Evolutionary conservation across 176 grass and related monocot species (phyloP).

Genomic region (Lolium rigidum): DNA sequence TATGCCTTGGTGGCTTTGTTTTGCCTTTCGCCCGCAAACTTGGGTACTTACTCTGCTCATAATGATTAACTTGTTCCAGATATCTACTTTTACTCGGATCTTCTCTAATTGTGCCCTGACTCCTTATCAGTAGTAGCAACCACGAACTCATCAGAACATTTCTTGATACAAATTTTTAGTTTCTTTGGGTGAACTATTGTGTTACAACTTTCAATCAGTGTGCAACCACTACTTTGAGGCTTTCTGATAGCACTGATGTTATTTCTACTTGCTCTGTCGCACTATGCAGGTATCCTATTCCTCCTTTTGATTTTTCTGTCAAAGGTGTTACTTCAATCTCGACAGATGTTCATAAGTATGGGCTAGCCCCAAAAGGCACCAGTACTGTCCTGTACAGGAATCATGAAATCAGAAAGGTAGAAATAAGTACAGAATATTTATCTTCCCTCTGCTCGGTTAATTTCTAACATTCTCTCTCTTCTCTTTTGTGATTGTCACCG

Average conservation of each 20-base stretch:
- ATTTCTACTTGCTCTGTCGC: conserved; percentile 33
- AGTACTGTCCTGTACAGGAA: conserved; percentile 94
- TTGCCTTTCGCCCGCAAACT: conserved; percentile 94
- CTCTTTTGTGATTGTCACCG: conserved; percentile 42
- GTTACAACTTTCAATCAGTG: neutral
- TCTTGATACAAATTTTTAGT: neutral
- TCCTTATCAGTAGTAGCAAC: neutral
- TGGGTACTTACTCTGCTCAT: conserved; percentile 66
- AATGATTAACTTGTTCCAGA: neutral
- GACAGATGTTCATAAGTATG: conserved; percentile 97
- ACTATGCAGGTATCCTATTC: conserved; percentile 82
- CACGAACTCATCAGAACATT: conserved; percentile 5
- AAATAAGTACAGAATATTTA: conserved; percentile 12
- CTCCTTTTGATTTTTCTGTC: conserved; percentile 94
- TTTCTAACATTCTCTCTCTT: conserved; percentile 36
- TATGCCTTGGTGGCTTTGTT: conserved; percentile 97
- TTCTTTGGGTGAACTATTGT: neutral
- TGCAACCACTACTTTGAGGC: neutral
- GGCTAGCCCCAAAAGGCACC: conserved; percentile 96
- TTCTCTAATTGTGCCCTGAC: neutral
- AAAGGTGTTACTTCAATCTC: conserved; percentile 98
- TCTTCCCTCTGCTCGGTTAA: conserved; percentile 20
- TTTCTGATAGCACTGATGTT: conserved; percentile 10
- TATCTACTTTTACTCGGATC: conserved; percentile 10
- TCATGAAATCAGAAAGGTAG: conserved; percentile 98